Evolutionary conservation across 2,329 filamentous ascomycete species (phyloP).

Genomic region (Aspergillus ustus): DNA sequence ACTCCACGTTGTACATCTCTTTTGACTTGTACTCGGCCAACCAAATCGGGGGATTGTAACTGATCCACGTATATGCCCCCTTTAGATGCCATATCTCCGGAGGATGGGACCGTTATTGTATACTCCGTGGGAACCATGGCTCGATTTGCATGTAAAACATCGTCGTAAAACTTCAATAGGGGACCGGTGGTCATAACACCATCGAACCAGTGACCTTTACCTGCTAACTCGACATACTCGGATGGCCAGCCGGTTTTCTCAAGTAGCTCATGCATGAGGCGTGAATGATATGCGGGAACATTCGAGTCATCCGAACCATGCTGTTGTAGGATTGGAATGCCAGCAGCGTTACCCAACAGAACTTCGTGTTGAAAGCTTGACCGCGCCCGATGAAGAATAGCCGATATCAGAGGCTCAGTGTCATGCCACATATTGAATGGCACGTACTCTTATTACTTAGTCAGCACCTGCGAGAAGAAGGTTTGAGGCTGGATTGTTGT

Average conservation of each 20-base stretch:
- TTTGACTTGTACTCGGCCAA: slow-evolving; percentile 54
- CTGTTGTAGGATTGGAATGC: slow-evolving; percentile 60
- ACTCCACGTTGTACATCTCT: slow-evolving; percentile 26
- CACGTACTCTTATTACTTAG: slow-evolving; percentile 54
- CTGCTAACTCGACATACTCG: slow-evolving; percentile 56
- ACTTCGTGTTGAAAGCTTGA: slow-evolving; percentile 61
- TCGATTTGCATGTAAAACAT: slow-evolving; percentile 26
- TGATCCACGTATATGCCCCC: slow-evolving; percentile 57
- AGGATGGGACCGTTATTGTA: slow-evolving; percentile 55
- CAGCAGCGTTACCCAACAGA: slow-evolving; percentile 55
- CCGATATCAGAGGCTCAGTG: slow-evolving; percentile 55
- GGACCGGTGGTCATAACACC: slow-evolving; percentile 58
- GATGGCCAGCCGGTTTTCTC: slow-evolving; percentile 48
- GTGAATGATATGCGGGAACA: slow-evolving; percentile 62
- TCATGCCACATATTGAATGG: slow-evolving; percentile 61
- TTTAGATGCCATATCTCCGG: slow-evolving; percentile 58
- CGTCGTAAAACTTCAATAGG: slow-evolving; percentile 55
- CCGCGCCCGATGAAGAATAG: slow-evolving; percentile 54
- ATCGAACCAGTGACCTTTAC: slow-evolving; percentile 59
- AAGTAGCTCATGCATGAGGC: slow-evolving; percentile 57
- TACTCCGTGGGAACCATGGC: slow-evolving; percentile 44
- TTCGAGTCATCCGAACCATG: slow-evolving; percentile 63
- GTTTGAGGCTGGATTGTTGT: not conserved
- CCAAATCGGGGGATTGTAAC: slow-evolving; percentile 54
- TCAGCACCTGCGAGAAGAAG: slow-evolving; percentile 10